Evolutionary conservation across 495 filamentous ascomycete genomes (phyloP).

Genomic region (Echria macrotheca): DNA sequence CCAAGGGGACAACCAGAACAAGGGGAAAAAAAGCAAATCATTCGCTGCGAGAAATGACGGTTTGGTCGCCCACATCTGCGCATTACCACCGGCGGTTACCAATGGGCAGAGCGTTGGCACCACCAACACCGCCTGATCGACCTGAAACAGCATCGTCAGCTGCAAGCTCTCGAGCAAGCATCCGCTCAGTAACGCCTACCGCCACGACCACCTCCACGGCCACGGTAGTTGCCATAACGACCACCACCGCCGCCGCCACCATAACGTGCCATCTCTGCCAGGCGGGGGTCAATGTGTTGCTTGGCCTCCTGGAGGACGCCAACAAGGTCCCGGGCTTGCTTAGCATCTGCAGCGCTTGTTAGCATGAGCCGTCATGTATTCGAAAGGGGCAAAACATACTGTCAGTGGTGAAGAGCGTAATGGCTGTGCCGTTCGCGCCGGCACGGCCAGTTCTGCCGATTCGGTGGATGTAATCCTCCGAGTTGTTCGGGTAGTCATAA

Average conservation of each 20-base stretch:
- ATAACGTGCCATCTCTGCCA: conserved; percentile 93
- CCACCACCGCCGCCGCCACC: conserved; percentile 78
- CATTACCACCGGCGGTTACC: conserved; percentile 46
- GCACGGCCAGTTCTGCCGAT: conserved; percentile 97
- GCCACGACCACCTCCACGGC: conserved; percentile 31
- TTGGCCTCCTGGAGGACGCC: conserved; percentile 91
- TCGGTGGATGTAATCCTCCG: conserved; percentile 98
- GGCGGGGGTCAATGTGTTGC: conserved; percentile 94
- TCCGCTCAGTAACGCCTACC: conserved; percentile 11
- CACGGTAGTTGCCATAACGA: conserved; percentile 53
- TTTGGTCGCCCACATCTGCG: neutral
- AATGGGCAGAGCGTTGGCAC: conserved; percentile 42
- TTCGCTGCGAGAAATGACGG: neutral
- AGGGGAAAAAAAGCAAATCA: neutral
- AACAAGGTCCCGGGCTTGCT: conserved; percentile 94
- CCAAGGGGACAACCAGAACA: neutral
- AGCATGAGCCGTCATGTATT: conserved; percentile 18
- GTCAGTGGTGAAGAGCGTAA: conserved; percentile 97
- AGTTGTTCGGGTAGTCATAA: conserved; percentile 99
- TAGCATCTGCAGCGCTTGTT: conserved; percentile 62
- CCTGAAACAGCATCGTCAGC: conserved; percentile 15
- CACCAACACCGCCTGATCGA: conserved; percentile 29
- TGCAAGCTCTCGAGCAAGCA: conserved; percentile 1
- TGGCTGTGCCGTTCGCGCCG: conserved; percentile 85
- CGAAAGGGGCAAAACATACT: conserved; percentile 56